Percentiles rank a stretch among this genome's conserved stretches.
phyloP scores from a whole-genome alignment of 345 rosid genomes.

The Euclidium syriacum region DNA sequence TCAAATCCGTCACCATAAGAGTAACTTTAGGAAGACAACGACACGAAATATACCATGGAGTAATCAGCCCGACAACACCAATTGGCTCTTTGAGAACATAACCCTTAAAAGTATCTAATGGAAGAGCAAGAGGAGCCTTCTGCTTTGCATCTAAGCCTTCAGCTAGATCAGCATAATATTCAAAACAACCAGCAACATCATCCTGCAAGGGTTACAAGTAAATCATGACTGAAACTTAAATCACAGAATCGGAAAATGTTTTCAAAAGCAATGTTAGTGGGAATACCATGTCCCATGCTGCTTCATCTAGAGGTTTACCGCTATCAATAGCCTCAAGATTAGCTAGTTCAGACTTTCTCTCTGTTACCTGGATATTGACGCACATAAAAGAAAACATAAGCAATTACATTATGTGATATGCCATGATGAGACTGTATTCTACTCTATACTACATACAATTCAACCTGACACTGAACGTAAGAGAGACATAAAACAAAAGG shows the following conservation, averaged over 20 bases:
- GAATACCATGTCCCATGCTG: constrained; percentile 85
- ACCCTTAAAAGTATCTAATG: constrained; percentile 73
- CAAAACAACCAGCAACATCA: constrained; percentile 96
- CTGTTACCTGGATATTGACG: constrained; percentile 50
- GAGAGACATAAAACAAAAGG: neutral
- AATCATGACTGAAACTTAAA: constrained; percentile 11
- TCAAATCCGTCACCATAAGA: neutral
- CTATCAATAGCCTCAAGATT: constrained; percentile 84
- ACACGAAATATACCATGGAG: constrained; percentile 68
- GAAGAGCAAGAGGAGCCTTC: constrained; percentile 80
- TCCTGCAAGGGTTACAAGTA: constrained; percentile 54
- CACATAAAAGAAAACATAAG: constrained; percentile 9
- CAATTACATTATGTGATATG: neutral
- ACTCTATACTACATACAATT: neutral
- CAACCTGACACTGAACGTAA: neutral
- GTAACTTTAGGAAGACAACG: neutral
- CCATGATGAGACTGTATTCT: neutral
- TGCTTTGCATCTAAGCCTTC: constrained; percentile 90
- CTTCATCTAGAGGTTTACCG: constrained; percentile 94
- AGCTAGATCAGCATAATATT: constrained; percentile 93
- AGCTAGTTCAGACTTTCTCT: constrained; percentile 71
- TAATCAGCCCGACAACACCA: constrained; percentile 93
- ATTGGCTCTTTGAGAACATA: constrained; percentile 80
- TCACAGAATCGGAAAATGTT: neutral
- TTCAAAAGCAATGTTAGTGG: neutral